A percentile compares a stretch with the other conserved stretches of the same genome.
Evolutionary conservation across 768 basidiomycete species (phyloP).

Genomic region (Lactarius vividus): DNA sequence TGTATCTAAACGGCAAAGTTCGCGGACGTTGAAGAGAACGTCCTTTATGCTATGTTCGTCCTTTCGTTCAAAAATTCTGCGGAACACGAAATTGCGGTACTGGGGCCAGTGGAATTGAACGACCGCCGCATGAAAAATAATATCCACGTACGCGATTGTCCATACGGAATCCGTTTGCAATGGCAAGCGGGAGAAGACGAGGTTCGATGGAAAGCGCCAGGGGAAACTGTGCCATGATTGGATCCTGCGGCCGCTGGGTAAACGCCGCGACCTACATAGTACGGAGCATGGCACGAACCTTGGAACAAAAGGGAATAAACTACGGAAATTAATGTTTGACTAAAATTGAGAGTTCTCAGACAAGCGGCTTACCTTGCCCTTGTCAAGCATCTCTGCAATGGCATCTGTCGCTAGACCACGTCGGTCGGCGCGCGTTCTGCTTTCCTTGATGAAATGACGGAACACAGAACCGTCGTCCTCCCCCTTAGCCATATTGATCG

Average conservation of each 20-base stretch:
- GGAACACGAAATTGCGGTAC: slow-evolving; percentile 86
- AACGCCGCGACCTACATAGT: background rate
- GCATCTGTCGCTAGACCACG: slow-evolving; percentile 62
- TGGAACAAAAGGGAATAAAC: slow-evolving; percentile 78
- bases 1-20: slow-evolving; percentile 65
- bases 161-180: slow-evolving; percentile 73
- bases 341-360: slow-evolving; percentile 21
- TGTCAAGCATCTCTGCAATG: slow-evolving; percentile 63
- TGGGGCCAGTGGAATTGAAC: slow-evolving; percentile 31
- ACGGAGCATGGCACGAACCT: slow-evolving; percentile 42
- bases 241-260: slow-evolving; percentile 48
- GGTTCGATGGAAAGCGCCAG: slow-evolving; percentile 76
- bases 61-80: slow-evolving; percentile 77
- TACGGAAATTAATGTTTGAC: slow-evolving; percentile 32
- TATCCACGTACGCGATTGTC: slow-evolving; percentile 58
- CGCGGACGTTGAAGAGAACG: slow-evolving; percentile 67
- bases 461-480: slow-evolving; percentile 76
- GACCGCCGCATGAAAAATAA: background rate
- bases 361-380: slow-evolving; percentile 54
- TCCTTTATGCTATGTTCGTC: slow-evolving; percentile 57
- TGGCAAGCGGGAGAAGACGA: slow-evolving; percentile 66
- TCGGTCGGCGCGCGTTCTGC: slow-evolving; percentile 56
- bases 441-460: slow-evolving; percentile 64
- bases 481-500: slow-evolving; percentile 66
- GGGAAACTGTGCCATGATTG: slow-evolving; percentile 74